Evolutionary conservation across 441 rosid species (phyloP).

Genomic region (Biscutella laevigata): DNA sequence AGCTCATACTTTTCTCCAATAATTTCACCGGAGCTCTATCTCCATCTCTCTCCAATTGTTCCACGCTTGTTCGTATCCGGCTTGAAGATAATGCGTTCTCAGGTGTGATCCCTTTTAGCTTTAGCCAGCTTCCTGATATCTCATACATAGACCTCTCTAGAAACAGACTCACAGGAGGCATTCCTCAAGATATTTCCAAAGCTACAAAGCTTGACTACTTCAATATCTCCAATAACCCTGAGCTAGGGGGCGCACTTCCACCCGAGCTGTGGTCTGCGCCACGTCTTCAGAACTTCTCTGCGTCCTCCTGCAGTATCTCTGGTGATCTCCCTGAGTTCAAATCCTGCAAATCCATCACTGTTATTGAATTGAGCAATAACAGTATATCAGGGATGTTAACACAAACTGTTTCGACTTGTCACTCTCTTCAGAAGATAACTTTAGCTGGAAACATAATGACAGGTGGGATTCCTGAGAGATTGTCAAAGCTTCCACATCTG

Average conservation of each 20-base stretch:
- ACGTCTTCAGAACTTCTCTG: slow-evolving; percentile 73
- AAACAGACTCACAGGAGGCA: slow-evolving; percentile 67
- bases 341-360: slow-evolving; percentile 52
- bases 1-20: slow-evolving; percentile 79
- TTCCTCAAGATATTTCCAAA: slow-evolving; percentile 50
- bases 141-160: slow-evolving; percentile 65
- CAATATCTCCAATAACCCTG: slow-evolving; percentile 61
- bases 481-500: slow-evolving; percentile 46
- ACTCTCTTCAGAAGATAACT: slow-evolving; percentile 40
- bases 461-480: slow-evolving; percentile 49
- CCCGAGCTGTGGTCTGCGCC: slow-evolving; percentile 50
- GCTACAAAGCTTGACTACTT: slow-evolving; percentile 62
- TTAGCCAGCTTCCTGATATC: slow-evolving; percentile 50
- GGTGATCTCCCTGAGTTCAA: slow-evolving; percentile 52
- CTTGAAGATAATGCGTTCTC: slow-evolving; percentile 78
- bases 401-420: slow-evolving; percentile 46
- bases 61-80: slow-evolving; percentile 74
- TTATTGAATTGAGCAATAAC: slow-evolving; percentile 55
- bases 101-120: slow-evolving; percentile 66
- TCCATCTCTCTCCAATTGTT: slow-evolving; percentile 61
- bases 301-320: slow-evolving; percentile 50
- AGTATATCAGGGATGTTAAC: slow-evolving; percentile 47
- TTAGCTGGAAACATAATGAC: slow-evolving; percentile 43
- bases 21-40: slow-evolving; percentile 52
- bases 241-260: slow-evolving; percentile 58